Conservation (phyloP, 192 early-diverging fungal species). For the Thamnidium elegans region DNA sequence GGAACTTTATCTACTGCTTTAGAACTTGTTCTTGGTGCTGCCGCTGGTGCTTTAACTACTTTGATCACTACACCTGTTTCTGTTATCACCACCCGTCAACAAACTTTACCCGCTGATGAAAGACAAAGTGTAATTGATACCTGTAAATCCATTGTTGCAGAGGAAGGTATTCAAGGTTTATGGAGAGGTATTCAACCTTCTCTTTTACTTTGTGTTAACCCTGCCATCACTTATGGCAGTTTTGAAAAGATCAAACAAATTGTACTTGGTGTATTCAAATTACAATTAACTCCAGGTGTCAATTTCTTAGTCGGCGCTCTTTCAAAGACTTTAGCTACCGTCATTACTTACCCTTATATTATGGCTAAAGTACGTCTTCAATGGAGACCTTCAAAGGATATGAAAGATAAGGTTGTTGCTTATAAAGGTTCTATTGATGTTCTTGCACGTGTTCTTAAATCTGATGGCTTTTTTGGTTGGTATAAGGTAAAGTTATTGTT, state of each 20-base stretch:
- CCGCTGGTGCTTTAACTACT: slow-evolving; percentile 86
- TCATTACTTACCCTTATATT: slow-evolving; percentile 92
- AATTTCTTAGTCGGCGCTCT: slow-evolving; percentile 94
- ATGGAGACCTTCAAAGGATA: slow-evolving; percentile 77
- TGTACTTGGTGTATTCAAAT: slow-evolving; percentile 49
- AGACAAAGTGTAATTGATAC: slow-evolving; percentile 63
- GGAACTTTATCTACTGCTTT: slow-evolving; percentile 73
- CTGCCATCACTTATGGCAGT: slow-evolving; percentile 95
- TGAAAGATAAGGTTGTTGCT: slow-evolving; percentile 44
- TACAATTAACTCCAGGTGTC: slow-evolving; percentile 67
- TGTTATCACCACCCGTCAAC: slow-evolving; percentile 93
- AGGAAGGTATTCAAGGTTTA: slow-evolving; percentile 80
- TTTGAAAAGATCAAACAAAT: slow-evolving; percentile 80
- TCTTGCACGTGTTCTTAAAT: slow-evolving; percentile 69
- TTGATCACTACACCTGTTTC: slow-evolving; percentile 90
- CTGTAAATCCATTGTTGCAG: slow-evolving; percentile 62
- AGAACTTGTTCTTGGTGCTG: slow-evolving; percentile 86
- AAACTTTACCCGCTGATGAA: slow-evolving; percentile 70
- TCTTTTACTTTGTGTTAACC: slow-evolving; percentile 88
- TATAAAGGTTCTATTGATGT: slow-evolving; percentile 88
- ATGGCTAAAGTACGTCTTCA: slow-evolving; percentile 99
- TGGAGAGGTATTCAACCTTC: slow-evolving; percentile 94
- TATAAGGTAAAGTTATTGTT: slow-evolving; percentile 68
- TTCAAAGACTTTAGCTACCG: slow-evolving; percentile 87
- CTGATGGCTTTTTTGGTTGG: slow-evolving; percentile 87